Base-by-base conservation (phyloP, 805 yeast genomes). In the Blastobotrys terrestris region DNA sequence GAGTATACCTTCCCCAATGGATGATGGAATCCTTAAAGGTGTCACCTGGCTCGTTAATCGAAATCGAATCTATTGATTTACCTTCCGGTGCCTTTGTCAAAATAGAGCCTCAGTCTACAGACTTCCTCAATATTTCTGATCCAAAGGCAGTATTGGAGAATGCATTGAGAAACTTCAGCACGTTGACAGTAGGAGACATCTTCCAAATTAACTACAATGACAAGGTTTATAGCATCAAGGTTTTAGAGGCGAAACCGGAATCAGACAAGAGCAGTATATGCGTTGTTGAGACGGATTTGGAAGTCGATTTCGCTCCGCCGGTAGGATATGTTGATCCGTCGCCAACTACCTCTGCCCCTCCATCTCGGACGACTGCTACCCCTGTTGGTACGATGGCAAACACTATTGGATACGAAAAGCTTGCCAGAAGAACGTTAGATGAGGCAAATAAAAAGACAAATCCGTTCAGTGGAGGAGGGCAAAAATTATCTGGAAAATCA, bases 271-370 rank as follows among this genome's bases (percentile, higher is more conserved):
- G 78, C 35, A 87, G 96, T 54, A 84, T 92, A 13, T 92, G 97
- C 74, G 97, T 94, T 3, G 88, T 94, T 22, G 99, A 94, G 66
- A 94, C 99, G 0, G 99, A 94, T 72, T 75, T 94, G 56, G 96
- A 88, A 54, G 95, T 97, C 0, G 99, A 94, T 65, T 94, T 94
- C 73, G 98, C 97, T 1, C 96, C 99, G 1, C 99, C 99, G 0
- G 96, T 92, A 3, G 99, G 99, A 0, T 94, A 94, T 66, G 96
- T 87, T 16, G 98, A 92, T 65, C 97, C 97, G 1, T 90, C 58
- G 6, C 41, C 61, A 7, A 53, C 66, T 6, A 54, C 63, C 1
- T 45, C 53, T 4, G 48, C 49, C 2, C 49, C 63, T 3, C 56
- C 56, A 3, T 43, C 58, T 1, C 46, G 58, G 31, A 43, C 48